Base-by-base conservation (phyloP, 2,329 filamentous ascomycete species). In the Ceratocystiopsis minuta region DNA sequence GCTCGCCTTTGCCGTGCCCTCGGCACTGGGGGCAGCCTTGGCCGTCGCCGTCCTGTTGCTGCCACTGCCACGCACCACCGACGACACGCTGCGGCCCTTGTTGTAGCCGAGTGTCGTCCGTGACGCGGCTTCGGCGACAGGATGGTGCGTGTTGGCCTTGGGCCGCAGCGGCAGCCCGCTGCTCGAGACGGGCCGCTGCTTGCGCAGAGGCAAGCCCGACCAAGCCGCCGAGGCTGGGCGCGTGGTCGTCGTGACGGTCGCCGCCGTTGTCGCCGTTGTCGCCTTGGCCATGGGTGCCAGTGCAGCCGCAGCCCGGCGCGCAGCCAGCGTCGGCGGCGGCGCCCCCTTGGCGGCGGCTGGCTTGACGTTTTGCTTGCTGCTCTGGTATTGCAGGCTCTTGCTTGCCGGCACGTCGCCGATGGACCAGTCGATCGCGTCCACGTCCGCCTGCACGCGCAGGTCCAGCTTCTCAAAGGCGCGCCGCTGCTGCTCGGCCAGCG, bases 41-140 rank as follows among this genome's bases (percentile, higher is more conserved):
- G 45, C 43, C n/a, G 43, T 35, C 50, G n/a, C n/a, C n/a, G n/a
- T n/a, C n/a, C n/a, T n/a, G n/a, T n/a, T n/a, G n/a, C n/a, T n/a
- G n/a, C n/a, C n/a, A n/a, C n/a, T n/a, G n/a, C n/a, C n/a, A n/a
- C 61, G 60, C 28, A 70, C 53, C 36, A 67, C 57, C 0, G 65
- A 65, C 2, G 65, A 67, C 5, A 68, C 63, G 5, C 64, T 64
- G 32, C 83, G 73, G 32, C 87, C 86, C 56, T 80, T 84, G 43
- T 73, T 82, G 55, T 93, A 94, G 15, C 87, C 87, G 36, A 94
- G 69, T 0, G 86, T 94, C 43, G 75, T 87, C 48, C 78, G 75
- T 2, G 86, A 93, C 6, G 75, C 76, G 6, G 72, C 72, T 17
- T 72, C 68, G 1, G 80, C 78, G 12, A 70, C 38, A 1, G 40